A percentile compares a stretch with the other conserved stretches of the same genome.
These are phyloP conservation scores for Trypethelium eluteriae DNA, from an alignment of 495 filamentous ascomycete genomes.

Conservation along the genomic window DNA sequence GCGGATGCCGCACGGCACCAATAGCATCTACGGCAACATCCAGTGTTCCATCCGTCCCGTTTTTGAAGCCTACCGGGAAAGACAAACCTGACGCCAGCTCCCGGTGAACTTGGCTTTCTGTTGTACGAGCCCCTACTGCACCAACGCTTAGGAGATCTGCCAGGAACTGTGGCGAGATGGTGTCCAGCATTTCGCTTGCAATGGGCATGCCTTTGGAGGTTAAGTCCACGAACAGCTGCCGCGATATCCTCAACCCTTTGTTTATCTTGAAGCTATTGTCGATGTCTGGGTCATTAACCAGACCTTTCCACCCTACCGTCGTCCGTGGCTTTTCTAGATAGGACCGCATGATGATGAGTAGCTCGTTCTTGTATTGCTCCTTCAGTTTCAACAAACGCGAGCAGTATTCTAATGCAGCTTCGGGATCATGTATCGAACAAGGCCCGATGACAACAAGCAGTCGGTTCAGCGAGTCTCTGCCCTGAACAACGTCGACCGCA, in stretches of 20 bases:
- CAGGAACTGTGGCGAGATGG: conserved; percentile 95
- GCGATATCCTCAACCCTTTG: conserved; percentile 80
- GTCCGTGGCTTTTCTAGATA: conserved; percentile 99
- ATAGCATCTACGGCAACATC: conserved; percentile 94
- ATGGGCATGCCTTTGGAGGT: conserved; percentile 96
- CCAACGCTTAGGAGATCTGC: conserved; percentile 90
- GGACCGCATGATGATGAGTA: conserved; percentile 93
- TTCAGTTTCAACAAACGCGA: conserved; percentile 72
- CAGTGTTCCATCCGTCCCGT: conserved; percentile 89
- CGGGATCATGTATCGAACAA: conserved; percentile 95
- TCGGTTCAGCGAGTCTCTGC: conserved; percentile 63
- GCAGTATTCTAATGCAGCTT: conserved; percentile 89
- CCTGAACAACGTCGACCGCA: conserved; percentile 70
- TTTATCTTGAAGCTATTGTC: conserved; percentile 99
- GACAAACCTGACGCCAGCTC: conserved; percentile 89
- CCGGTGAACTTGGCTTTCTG: conserved; percentile 89
- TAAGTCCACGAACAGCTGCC: conserved; percentile 90
- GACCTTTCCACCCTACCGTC: conserved; percentile 97
- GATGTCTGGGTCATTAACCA: conserved; percentile 99
- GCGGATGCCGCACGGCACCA: conserved; percentile 82
- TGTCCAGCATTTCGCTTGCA: conserved; percentile 96
- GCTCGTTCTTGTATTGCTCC: conserved; percentile 80
- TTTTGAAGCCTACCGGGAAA: conserved; percentile 99
- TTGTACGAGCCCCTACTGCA: conserved; percentile 90
- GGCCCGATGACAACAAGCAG: conserved; percentile 91